Percentiles rank a stretch among this genome's conserved stretches.
Evolutionary conservation across 805 yeast genomes (phyloP).

Genomic region (Myxozyma nipponensis): DNA sequence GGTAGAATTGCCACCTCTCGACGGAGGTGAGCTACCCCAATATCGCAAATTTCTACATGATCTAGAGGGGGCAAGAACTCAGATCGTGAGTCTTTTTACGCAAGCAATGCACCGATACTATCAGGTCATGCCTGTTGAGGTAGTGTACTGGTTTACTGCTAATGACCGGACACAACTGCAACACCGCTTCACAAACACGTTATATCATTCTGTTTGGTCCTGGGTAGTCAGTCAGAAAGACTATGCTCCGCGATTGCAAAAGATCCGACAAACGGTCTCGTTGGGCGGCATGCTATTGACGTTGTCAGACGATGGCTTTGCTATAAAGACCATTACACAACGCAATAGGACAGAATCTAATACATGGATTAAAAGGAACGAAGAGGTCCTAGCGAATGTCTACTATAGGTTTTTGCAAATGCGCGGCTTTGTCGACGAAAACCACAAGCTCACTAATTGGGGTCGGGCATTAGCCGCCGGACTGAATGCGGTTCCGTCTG

Average conservation of each 20-base stretch:
- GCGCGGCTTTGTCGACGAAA: constrained; percentile 21
- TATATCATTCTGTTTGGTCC: constrained; percentile 43
- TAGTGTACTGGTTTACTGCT: constrained; percentile 41
- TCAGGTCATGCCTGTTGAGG: constrained; percentile 63
- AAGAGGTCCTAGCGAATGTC: constrained; percentile 15
- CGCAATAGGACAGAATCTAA: not conserved
- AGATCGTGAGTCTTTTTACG: constrained; percentile 63
- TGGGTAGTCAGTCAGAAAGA: constrained; percentile 32
- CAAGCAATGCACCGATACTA: constrained; percentile 76
- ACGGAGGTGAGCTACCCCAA: constrained; percentile 46
- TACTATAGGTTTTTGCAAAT: constrained; percentile 20
- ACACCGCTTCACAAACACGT: constrained; percentile 53
- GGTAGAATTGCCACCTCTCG: constrained; percentile 22
- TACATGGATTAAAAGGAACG: constrained; percentile 2
- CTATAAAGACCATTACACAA: constrained; percentile 22
- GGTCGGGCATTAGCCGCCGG: constrained; percentile 50
- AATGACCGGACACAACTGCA: constrained; percentile 42
- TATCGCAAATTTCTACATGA: constrained; percentile 48
- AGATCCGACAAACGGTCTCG: constrained; percentile 26
- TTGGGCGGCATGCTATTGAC: constrained; percentile 36
- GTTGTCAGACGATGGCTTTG: constrained; percentile 37
- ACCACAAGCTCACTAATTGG: constrained; percentile 33
- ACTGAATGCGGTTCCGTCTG: constrained; percentile 39
- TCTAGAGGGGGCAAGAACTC: constrained; percentile 50
- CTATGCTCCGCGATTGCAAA: constrained; percentile 32